Conservation (phyloP, 352 stramenopile species). For the Vaucheria bursata region DNA sequence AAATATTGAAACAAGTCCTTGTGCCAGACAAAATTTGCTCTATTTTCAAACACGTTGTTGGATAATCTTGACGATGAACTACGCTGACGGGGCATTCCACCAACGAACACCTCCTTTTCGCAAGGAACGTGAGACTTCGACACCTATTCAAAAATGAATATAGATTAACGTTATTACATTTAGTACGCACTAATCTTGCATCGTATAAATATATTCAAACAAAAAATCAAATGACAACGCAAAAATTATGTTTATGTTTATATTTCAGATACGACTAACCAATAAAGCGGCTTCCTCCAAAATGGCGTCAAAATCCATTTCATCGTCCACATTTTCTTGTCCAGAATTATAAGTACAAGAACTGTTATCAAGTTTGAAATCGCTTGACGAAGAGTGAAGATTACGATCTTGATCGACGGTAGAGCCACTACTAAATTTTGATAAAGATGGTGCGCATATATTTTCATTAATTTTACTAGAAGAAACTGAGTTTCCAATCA, state of each 20-base stretch:
- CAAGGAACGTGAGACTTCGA: not conserved
- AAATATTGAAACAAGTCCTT: not conserved
- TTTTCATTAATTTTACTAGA: no score
- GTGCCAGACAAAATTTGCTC: not conserved
- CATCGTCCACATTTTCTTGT: not conserved
- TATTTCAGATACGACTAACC: not conserved
- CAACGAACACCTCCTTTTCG: not conserved
- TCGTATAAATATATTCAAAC: not conserved
- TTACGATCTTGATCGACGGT: no score
- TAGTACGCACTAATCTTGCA: not conserved
- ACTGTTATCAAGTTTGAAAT: no score
- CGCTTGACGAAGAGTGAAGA: no score
- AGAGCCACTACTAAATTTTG: no score
- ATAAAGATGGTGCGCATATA: no score
- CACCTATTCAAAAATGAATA: not conserved
- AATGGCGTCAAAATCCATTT: not conserved
- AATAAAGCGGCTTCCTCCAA: not conserved
- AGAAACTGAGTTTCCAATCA: no score
- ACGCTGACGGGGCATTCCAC: constrained; percentile 1
- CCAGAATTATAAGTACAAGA: no score
- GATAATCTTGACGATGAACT: not conserved
- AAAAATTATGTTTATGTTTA: not conserved
- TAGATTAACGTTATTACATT: not conserved
- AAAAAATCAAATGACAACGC: not conserved
- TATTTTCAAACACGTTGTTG: not conserved